phyloP scores from a whole-genome alignment of 1,139 yeast genomes.

The Yarrowia galli region DNA sequence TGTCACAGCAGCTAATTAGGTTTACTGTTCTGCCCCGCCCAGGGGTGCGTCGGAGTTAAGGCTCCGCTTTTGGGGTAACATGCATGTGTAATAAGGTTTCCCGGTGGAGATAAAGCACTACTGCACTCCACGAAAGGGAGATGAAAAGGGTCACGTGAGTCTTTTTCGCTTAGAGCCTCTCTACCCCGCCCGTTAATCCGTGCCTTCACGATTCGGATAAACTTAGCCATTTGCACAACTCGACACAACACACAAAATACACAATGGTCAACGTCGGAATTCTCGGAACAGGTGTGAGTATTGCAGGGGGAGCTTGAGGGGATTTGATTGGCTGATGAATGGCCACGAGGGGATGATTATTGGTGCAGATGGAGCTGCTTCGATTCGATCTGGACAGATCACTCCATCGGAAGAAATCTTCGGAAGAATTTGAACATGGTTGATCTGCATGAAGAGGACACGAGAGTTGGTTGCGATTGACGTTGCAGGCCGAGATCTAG shows the following conservation, averaged over 20 bases:
- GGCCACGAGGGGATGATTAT: too few species aligned
- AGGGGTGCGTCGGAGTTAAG: background rate
- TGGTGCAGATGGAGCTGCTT: too few species aligned
- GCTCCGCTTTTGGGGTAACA: background rate
- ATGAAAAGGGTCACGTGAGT: constrained; percentile 12
- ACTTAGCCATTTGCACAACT: background rate
- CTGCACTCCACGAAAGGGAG: constrained; percentile 1
- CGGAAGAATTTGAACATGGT: too few species aligned
- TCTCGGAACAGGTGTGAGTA: constrained; percentile 75
- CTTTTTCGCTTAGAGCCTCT: background rate
- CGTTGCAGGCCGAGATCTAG: too few species aligned
- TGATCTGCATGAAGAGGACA: too few species aligned
- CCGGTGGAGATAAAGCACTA: background rate
- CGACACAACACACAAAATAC: background rate
- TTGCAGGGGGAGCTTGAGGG: background rate
- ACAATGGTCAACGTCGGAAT: constrained; percentile 65
- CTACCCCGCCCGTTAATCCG: constrained; percentile 14
- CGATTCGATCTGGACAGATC: too few species aligned
- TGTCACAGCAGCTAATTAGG: background rate
- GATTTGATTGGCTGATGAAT: background rate
- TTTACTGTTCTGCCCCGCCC: too few species aligned
- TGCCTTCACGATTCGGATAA: constrained; percentile 35
- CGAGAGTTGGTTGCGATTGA: too few species aligned
- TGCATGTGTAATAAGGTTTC: background rate
- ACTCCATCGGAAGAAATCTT: too few species aligned